These are phyloP conservation scores for Mycena venus DNA, from an alignment of 768 basidiomycete genomes.

Conservation along the genomic window DNA sequence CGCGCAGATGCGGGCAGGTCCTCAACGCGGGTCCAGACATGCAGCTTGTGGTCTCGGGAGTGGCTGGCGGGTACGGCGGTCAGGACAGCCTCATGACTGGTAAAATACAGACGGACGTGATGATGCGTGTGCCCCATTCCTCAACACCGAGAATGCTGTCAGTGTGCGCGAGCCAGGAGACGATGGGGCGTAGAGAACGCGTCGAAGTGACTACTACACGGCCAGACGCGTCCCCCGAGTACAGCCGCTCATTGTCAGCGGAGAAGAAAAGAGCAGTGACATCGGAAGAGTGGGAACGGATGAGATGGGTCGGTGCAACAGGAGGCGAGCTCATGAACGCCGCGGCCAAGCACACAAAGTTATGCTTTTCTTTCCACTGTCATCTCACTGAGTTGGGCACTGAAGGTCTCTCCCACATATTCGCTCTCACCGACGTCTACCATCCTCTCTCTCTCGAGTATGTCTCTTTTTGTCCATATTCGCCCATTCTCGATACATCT, in stretches of 20 bases:
- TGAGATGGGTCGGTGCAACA: conserved; percentile 77
- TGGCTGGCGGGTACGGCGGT: conserved; percentile 64
- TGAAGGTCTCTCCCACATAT: no score
- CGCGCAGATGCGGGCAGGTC: conserved; percentile 57
- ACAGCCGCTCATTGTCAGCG: conserved; percentile 81
- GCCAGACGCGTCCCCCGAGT: conserved; percentile 89
- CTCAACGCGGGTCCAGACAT: conserved; percentile 73
- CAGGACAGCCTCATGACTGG: conserved; percentile 1
- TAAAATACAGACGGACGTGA: conserved; percentile 75
- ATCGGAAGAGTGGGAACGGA: conserved; percentile 79
- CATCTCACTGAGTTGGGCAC: no score
- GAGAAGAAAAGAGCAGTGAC: conserved; percentile 76
- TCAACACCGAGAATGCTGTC: conserved; percentile 83
- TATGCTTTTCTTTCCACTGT: no score
- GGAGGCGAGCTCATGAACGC: conserved; percentile 37
- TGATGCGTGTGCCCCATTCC: conserved; percentile 74
- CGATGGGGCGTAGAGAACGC: conserved; percentile 77
- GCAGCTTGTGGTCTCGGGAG: conserved; percentile 88
- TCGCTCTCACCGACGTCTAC: no score
- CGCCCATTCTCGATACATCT: no score
- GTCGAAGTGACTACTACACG: conserved; percentile 84
- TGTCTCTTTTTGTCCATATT: no score
- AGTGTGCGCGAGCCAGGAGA: conserved; percentile 84
- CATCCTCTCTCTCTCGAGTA: no score
- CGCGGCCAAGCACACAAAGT: not conserved